Conservation (phyloP, 306 rosid genomes). For the Pyrus pyrifolia region DNA sequence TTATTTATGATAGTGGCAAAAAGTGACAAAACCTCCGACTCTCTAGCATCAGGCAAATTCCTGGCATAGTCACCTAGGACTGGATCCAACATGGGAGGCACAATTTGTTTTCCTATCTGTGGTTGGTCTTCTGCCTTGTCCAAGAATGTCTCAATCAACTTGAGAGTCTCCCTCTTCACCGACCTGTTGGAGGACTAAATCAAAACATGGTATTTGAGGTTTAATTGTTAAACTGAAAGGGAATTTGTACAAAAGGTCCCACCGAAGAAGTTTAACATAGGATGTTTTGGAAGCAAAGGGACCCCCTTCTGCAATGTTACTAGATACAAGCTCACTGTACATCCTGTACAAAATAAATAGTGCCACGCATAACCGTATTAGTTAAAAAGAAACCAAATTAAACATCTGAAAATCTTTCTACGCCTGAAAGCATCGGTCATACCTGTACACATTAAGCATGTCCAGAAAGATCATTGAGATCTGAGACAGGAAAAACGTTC, state of each 20-base stretch:
- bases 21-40: constrained; percentile 92
- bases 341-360: constrained; percentile 47
- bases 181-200: constrained; percentile 47
- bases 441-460: constrained; percentile 99
- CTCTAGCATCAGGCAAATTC: constrained; percentile 98
- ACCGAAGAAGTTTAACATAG: constrained; percentile 89
- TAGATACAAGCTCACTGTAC: constrained; percentile 98
- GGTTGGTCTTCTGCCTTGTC: constrained; percentile 99
- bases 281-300: constrained; percentile 85
- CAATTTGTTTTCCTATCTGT: constrained; percentile 94
- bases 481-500: constrained; percentile 90
- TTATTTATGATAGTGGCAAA: constrained; percentile 94
- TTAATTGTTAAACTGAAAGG: not conserved
- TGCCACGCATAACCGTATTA: not conserved
- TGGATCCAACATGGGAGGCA: constrained; percentile 99
- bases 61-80: constrained; percentile 94
- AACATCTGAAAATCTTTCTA: not conserved
- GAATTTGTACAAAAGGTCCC: constrained; percentile 6
- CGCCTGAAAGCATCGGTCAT: not conserved
- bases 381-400: not conserved
- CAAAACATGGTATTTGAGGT: not conserved
- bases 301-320: constrained; percentile 86
- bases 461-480: constrained; percentile 85
- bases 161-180: constrained; percentile 93
- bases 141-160: constrained; percentile 91